phyloP scores from a whole-genome alignment of 305 asterid species.

The Plantago lanceolata region DNA sequence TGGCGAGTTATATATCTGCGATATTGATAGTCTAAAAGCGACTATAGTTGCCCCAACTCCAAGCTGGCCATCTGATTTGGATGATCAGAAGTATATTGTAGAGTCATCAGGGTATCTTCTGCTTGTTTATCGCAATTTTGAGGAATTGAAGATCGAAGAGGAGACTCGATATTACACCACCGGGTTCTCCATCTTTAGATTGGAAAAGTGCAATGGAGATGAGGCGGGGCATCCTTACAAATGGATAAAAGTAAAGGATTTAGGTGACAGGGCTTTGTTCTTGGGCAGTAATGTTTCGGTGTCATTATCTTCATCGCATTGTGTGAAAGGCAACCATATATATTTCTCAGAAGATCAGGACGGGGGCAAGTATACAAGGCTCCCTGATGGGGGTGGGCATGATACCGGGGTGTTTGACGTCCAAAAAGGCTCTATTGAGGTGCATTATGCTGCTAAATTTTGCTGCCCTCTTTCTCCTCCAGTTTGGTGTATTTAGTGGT shows the following conservation, averaged over 20 bases:
- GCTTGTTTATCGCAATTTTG: not conserved
- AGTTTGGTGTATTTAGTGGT: conserved; percentile 3
- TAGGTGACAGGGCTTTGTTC: conserved; percentile 5
- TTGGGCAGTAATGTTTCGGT: not conserved
- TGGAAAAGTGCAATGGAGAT: not conserved
- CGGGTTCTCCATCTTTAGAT: not conserved
- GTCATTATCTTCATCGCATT: not conserved
- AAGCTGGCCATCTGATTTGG: not conserved
- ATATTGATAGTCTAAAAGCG: not conserved
- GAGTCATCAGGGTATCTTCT: not conserved
- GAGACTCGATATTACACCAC: not conserved
- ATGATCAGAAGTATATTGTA: not conserved
- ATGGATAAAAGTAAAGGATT: not conserved
- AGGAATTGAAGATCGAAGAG: too few species aligned
- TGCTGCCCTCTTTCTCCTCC: not conserved
- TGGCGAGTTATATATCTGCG: not conserved
- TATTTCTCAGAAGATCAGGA: conserved; percentile 6
- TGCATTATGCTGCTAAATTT: not conserved
- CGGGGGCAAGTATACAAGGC: not conserved
- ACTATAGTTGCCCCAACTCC: not conserved
- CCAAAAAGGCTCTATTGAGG: not conserved
- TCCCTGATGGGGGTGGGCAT: not conserved
- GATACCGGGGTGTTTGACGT: not conserved
- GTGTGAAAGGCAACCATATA: not conserved
- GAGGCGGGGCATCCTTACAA: not conserved